These are phyloP conservation scores for Thraustotheca clavata DNA, from an alignment of 352 stramenopile species.

Conservation along the genomic window DNA sequence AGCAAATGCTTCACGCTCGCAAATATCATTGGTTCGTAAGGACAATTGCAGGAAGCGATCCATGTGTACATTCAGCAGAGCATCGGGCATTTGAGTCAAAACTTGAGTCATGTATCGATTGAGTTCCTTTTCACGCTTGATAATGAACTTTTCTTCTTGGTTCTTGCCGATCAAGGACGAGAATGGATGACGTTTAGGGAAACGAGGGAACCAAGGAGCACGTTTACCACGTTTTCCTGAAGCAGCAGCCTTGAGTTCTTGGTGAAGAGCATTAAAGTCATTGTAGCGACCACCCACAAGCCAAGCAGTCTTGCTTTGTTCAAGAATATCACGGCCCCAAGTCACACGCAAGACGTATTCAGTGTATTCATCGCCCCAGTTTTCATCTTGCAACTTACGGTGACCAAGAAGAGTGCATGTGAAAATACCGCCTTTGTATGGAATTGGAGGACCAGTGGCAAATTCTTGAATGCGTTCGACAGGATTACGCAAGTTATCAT, in stretches of 20 bases:
- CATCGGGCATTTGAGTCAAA: constrained; percentile 85
- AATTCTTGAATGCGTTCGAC: constrained; percentile 85
- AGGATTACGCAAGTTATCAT: constrained; percentile 80
- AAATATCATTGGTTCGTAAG: constrained; percentile 79
- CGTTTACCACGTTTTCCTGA: constrained; percentile 78
- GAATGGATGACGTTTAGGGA: constrained; percentile 85
- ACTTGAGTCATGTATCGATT: constrained; percentile 89
- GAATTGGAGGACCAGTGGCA: constrained; percentile 81
- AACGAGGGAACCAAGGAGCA: constrained; percentile 82
- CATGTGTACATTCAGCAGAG: constrained; percentile 82
- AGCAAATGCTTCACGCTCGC: constrained; percentile 79
- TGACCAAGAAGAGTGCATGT: constrained; percentile 85
- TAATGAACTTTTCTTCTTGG: constrained; percentile 87
- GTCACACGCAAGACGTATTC: constrained; percentile 84
- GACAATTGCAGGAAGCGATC: constrained; percentile 86
- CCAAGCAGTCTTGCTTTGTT: constrained; percentile 84
- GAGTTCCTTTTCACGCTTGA: constrained; percentile 86
- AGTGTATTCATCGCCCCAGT: constrained; percentile 86
- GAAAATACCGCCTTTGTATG: constrained; percentile 85
- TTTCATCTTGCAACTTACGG: constrained; percentile 83
- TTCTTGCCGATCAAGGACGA: constrained; percentile 89
- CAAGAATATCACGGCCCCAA: constrained; percentile 80
- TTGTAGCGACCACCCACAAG: constrained; percentile 84
- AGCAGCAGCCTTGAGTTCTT: constrained; percentile 79
- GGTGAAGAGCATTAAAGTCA: constrained; percentile 85